phyloP scores from a whole-genome alignment of 192 early-diverging fungal species.

The Backusella australiensis region DNA sequence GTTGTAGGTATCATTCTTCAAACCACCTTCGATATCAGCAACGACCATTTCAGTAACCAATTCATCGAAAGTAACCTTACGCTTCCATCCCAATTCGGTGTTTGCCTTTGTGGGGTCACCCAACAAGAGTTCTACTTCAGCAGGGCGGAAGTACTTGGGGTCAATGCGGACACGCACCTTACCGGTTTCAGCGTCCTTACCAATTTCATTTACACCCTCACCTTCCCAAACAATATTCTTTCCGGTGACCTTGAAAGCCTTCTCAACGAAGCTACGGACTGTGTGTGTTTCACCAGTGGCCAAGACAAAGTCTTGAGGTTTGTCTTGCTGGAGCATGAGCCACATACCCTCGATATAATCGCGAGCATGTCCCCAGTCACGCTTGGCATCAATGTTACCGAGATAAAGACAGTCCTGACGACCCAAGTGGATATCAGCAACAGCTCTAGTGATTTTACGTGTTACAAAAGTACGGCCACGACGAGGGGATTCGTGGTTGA shows the following conservation, averaged over 20 bases:
- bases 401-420: slow-evolving; percentile 68
- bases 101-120: slow-evolving; percentile 74
- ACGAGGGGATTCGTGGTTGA: slow-evolving; percentile 77
- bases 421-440: slow-evolving; percentile 69
- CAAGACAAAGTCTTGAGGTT: slow-evolving; percentile 71
- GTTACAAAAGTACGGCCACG: slow-evolving; percentile 78
- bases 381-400: slow-evolving; percentile 75
- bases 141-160: slow-evolving; percentile 76
- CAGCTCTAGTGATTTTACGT: slow-evolving; percentile 74
- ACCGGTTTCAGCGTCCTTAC: slow-evolving; percentile 51
- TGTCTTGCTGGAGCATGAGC: slow-evolving; percentile 77
- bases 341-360: slow-evolving; percentile 83
- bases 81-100: slow-evolving; percentile 61
- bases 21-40: slow-evolving; percentile 50
- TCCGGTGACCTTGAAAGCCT: slow-evolving; percentile 64
- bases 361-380: slow-evolving; percentile 82
- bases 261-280: slow-evolving; percentile 73
- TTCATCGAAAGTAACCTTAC: slow-evolving; percentile 68
- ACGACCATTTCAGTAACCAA: slow-evolving; percentile 66
- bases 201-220: slow-evolving; percentile 58
- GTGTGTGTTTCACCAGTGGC: slow-evolving; percentile 82
- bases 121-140: slow-evolving; percentile 73
- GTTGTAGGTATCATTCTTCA: slow-evolving; percentile 15
- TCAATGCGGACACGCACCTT: slow-evolving; percentile 62
- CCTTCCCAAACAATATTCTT: slow-evolving; percentile 67